These are phyloP conservation scores for Aspergillus sp. DNA, from an alignment of 2,329 filamentous ascomycete species.

Conservation along the genomic window DNA sequence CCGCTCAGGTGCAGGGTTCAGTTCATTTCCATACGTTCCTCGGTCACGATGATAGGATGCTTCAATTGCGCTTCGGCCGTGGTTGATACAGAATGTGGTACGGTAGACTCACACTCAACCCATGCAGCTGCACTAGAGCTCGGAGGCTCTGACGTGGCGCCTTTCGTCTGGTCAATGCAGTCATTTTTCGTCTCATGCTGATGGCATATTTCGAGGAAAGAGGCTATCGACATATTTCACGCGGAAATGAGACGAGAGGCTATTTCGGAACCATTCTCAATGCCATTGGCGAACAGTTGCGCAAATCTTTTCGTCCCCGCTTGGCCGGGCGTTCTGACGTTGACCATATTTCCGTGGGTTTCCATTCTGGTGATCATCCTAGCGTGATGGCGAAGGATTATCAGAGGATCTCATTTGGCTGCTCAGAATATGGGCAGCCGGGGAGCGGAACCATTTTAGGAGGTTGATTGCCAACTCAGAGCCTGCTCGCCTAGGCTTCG, in stretches of 20 bases:
- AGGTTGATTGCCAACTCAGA: slow-evolving; percentile 38
- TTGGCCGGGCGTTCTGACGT: slow-evolving; percentile 23
- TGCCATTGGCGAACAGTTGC: slow-evolving; percentile 22
- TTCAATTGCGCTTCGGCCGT: slow-evolving; percentile 34
- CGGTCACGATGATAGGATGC: slow-evolving; percentile 38
- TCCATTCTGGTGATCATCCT: slow-evolving; percentile 18
- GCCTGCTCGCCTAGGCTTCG: slow-evolving; percentile 27
- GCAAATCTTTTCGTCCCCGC: slow-evolving; percentile 21
- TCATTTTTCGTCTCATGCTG: slow-evolving; percentile 31
- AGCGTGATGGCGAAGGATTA: slow-evolving; percentile 28
- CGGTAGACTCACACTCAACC: slow-evolving; percentile 39
- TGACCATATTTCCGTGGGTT: slow-evolving; percentile 15
- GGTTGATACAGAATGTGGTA: slow-evolving; percentile 41
- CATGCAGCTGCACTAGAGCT: slow-evolving; percentile 46
- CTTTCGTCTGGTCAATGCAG: slow-evolving; percentile 38
- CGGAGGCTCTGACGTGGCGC: slow-evolving; percentile 48
- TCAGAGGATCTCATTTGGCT: slow-evolving; percentile 27
- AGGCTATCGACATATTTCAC: slow-evolving; percentile 27
- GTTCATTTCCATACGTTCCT: slow-evolving; percentile 31
- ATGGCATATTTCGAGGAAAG: slow-evolving; percentile 28
- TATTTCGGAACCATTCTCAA: slow-evolving; percentile 13
- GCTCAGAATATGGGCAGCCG: slow-evolving; percentile 21
- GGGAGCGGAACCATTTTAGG: slow-evolving; percentile 31
- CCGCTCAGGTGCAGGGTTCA: slow-evolving; percentile 44
- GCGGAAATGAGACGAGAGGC: slow-evolving; percentile 20